These are phyloP conservation scores for Prototheca cutis DNA, from an alignment of 163 green algal species.

Conservation along the genomic window DNA sequence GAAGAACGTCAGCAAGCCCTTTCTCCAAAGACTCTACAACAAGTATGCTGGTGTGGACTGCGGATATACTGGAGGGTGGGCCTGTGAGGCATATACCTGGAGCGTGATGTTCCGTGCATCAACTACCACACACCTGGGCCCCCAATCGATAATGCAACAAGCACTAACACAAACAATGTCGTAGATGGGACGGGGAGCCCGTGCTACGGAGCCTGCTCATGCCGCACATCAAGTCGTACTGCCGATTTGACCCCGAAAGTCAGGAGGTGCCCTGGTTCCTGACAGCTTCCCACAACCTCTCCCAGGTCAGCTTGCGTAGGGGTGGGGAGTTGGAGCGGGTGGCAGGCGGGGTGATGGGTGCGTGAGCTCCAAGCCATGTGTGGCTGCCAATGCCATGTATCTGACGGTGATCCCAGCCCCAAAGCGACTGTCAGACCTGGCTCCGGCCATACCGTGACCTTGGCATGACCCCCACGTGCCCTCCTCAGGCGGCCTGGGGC, in stretches of 20 bases:
- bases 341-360: neutral
- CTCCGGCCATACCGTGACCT: neutral
- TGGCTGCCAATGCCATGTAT: too few species aligned
- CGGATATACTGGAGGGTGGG: neutral
- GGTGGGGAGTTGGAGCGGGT: neutral
- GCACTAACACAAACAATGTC: too few species aligned
- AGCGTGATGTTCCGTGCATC: too few species aligned
- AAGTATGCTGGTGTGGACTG: neutral
- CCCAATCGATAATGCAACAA: too few species aligned
- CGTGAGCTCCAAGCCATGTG: neutral
- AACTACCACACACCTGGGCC: too few species aligned
- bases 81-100: too few species aligned
- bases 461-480: neutral
- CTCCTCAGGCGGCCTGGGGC: conserved; percentile 8
- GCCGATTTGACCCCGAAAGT: conserved; percentile 16
- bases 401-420: too few species aligned
- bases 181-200: conserved; percentile 39
- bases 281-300: conserved; percentile 53
- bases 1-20: conserved; percentile 52
- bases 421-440: too few species aligned
- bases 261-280: conserved; percentile 45
- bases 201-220: conserved; percentile 47
- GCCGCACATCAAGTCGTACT: conserved; percentile 76
- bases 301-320: conserved; percentile 29
- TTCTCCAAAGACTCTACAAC: conserved; percentile 29